Percentiles rank a stretch among this genome's conserved stretches.
These are phyloP conservation scores for Asclepias syriaca DNA, from an alignment of 257 asterid genomes.

Conservation along the genomic window DNA sequence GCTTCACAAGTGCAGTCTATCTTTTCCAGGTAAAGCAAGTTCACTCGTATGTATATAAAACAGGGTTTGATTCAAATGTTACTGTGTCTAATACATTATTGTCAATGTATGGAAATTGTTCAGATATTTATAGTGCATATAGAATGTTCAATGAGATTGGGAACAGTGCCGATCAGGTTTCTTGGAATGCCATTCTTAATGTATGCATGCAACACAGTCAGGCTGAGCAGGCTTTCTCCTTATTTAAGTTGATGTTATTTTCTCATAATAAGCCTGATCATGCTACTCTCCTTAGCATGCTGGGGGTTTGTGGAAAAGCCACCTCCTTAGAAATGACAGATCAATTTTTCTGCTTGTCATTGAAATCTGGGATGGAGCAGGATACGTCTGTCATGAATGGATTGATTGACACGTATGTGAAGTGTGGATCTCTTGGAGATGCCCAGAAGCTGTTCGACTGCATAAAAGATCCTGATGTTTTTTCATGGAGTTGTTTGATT, in stretches of 20 bases:
- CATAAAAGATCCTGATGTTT: constrained; percentile 39
- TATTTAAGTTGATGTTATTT: constrained; percentile 46
- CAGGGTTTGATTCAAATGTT: constrained; percentile 37
- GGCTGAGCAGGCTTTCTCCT: constrained; percentile 40
- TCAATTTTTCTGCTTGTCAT: constrained; percentile 38
- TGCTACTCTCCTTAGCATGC: constrained; percentile 39
- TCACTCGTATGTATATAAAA: constrained; percentile 51
- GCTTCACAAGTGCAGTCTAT: constrained; percentile 32
- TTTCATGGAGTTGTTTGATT: constrained; percentile 68
- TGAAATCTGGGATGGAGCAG: constrained; percentile 39
- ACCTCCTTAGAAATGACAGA: constrained; percentile 52
- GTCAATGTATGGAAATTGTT: constrained; percentile 68
- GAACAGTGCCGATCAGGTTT: constrained; percentile 50
- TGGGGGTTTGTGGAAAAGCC: constrained; percentile 56
- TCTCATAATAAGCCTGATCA: constrained; percentile 47
- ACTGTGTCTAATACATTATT: constrained; percentile 62
- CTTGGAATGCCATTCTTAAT: constrained; percentile 73
- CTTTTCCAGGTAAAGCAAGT: constrained; percentile 59
- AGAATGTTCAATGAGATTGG: constrained; percentile 40
- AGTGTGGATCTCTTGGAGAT: constrained; percentile 59
- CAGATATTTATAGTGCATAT: constrained; percentile 35
- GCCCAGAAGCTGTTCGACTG: constrained; percentile 47
- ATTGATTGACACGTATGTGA: constrained; percentile 60
- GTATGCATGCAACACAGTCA: constrained; percentile 43
- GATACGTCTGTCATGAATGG: constrained; percentile 51